A percentile compares a stretch with the other conserved stretches of the same genome.
phyloP scores from a whole-genome alignment of 345 rosid species.

The Luvunga scandens region DNA sequence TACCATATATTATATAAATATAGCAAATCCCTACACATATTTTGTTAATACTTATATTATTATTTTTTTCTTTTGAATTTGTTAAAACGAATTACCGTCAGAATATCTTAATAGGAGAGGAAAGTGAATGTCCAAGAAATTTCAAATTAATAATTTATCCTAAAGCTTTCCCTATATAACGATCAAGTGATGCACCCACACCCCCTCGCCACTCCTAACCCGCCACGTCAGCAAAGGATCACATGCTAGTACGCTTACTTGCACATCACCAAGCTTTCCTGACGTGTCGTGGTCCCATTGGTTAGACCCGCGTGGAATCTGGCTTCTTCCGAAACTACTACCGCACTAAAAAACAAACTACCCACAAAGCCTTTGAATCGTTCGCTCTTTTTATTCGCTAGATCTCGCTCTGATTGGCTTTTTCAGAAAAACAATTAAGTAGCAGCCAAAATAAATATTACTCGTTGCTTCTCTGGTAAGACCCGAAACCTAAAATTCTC shows the following conservation, averaged over 20 bases:
- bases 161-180: background rate
- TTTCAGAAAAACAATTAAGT: background rate
- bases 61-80: no score
- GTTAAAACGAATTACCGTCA: no score
- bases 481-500: background rate
- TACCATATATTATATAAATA: no score
- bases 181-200: background rate
- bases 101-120: background rate
- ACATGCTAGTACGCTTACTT: no score
- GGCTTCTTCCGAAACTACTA: background rate
- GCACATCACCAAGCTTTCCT: background rate
- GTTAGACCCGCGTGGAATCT: background rate
- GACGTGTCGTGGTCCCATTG: slow-evolving; percentile 21
- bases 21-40: no score
- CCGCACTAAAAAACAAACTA: background rate
- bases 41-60: no score
- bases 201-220: background rate
- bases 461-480: slow-evolving; percentile 6
- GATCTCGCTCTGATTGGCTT: slow-evolving; percentile 14
- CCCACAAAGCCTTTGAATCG: slow-evolving; percentile 23
- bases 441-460: background rate
- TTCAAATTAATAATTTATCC: background rate
- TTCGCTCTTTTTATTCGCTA: slow-evolving; percentile 15
- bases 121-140: background rate
- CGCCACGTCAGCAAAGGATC: background rate